These are phyloP conservation scores for Chiua virens DNA, from an alignment of 768 basidiomycete species.

Conservation along the genomic window DNA sequence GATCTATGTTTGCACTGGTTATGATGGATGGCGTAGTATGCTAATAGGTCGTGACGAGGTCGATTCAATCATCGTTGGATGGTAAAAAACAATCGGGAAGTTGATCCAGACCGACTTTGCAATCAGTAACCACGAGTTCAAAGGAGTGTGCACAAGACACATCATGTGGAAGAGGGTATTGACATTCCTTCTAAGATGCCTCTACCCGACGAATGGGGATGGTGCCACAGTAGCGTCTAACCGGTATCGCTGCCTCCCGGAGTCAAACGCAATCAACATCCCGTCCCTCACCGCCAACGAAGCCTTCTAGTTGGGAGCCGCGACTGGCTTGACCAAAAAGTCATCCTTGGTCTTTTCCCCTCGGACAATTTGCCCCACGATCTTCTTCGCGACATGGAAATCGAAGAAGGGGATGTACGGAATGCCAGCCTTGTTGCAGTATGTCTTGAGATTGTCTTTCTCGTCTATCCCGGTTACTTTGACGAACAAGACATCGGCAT, in stretches of 20 bases:
- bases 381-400: conserved; percentile 59
- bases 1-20: neutral
- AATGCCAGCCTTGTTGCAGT: conserved; percentile 79
- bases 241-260: too few species aligned
- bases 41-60: neutral
- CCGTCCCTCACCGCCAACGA: neutral
- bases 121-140: too few species aligned
- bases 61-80: neutral
- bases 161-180: too few species aligned
- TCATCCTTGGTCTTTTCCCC: conserved; percentile 44
- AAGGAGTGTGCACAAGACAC: too few species aligned
- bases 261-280: neutral
- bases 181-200: neutral
- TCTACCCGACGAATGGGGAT: neutral
- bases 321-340: conserved; percentile 15
- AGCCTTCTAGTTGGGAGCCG: neutral
- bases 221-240: too few species aligned
- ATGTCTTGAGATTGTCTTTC: conserved; percentile 77
- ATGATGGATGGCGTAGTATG: neutral
- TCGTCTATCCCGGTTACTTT: conserved; percentile 76
- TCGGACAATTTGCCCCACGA: conserved; percentile 69
- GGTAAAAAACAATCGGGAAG: neutral
- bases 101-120: neutral
- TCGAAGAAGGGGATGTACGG: conserved; percentile 76
- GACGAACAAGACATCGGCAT: conserved; percentile 94